These are phyloP conservation scores for Zygosaccharomyces sapae DNA, from an alignment of 1,139 yeast species.

Conservation along the genomic window DNA sequence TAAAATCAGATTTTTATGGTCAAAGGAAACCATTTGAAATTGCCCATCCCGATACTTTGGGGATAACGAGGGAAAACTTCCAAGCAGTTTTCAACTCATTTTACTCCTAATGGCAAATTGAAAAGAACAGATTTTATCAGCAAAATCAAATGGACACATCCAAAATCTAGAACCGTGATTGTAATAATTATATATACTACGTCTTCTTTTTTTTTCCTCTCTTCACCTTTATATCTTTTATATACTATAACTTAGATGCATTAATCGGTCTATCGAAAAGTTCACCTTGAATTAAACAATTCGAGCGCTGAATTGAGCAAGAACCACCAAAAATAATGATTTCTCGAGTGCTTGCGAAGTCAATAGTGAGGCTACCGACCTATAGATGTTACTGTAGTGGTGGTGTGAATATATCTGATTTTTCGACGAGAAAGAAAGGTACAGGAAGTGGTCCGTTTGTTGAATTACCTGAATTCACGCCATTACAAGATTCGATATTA, in stretches of 20 bases:
- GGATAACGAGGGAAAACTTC: slow-evolving; percentile 24
- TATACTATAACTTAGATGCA: not conserved
- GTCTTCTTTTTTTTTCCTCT: not conserved
- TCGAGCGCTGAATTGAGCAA: not conserved
- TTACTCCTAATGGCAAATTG: slow-evolving; percentile 8
- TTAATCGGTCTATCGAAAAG: not conserved
- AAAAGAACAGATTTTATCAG: no score
- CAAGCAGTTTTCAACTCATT: slow-evolving; percentile 21
- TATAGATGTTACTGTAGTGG: slow-evolving; percentile 3
- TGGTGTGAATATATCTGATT: slow-evolving; percentile 11
- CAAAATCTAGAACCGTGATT: not conserved
- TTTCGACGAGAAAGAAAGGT: slow-evolving; percentile 24
- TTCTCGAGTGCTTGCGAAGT: not conserved
- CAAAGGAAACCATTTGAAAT: slow-evolving; percentile 24
- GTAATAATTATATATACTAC: not conserved
- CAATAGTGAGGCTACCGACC: not conserved
- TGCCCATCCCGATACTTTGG: slow-evolving; percentile 20
- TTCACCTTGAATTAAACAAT: not conserved
- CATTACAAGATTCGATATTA: slow-evolving; percentile 44
- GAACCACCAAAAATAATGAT: not conserved
- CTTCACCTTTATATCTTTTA: slow-evolving; percentile 2
- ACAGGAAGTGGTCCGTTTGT: slow-evolving; percentile 41
- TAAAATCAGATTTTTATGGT: slow-evolving; percentile 31
- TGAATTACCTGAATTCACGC: slow-evolving; percentile 42
- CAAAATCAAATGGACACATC: not conserved